Evolutionary conservation across 2,329 filamentous ascomycete genomes (phyloP).

Genomic region (Penicillium sp.): DNA sequence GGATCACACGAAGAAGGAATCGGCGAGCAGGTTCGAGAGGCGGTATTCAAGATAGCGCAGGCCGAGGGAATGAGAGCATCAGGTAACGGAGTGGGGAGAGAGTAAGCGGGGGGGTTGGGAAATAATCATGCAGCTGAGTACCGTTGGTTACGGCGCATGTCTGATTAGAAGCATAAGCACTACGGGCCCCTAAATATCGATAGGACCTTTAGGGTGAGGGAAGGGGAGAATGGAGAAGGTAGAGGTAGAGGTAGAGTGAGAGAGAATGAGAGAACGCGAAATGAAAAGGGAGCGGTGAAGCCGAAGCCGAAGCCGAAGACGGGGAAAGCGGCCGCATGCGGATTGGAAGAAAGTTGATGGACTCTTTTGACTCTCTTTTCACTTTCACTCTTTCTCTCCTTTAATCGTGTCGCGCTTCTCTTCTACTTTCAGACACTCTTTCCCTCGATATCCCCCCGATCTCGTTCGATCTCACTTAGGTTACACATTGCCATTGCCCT

Average conservation of each 20-base stretch:
- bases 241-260: background rate
- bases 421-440: background rate
- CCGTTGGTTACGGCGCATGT: conserved; percentile 10
- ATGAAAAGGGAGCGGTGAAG: conserved; percentile 19
- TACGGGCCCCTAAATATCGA: background rate
- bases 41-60: background rate
- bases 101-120: conserved; percentile 13
- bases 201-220: background rate
- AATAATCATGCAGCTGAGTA: conserved; percentile 12
- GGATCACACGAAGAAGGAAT: background rate
- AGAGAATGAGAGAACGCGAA: background rate
- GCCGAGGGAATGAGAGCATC: background rate
- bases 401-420: background rate
- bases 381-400: background rate
- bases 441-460: background rate
- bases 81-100: conserved; percentile 2
- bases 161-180: conserved; percentile 7
- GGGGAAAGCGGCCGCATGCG: conserved; percentile 16
- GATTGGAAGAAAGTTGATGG: background rate
- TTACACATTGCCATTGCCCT: background rate
- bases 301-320: conserved; percentile 12
- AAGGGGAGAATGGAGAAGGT: background rate
- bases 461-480: background rate
- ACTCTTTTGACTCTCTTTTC: background rate
- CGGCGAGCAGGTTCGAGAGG: background rate